Evolutionary conservation across 2,329 filamentous ascomycete genomes (phyloP).

Genomic region (Stemphylium vesicarium): DNA sequence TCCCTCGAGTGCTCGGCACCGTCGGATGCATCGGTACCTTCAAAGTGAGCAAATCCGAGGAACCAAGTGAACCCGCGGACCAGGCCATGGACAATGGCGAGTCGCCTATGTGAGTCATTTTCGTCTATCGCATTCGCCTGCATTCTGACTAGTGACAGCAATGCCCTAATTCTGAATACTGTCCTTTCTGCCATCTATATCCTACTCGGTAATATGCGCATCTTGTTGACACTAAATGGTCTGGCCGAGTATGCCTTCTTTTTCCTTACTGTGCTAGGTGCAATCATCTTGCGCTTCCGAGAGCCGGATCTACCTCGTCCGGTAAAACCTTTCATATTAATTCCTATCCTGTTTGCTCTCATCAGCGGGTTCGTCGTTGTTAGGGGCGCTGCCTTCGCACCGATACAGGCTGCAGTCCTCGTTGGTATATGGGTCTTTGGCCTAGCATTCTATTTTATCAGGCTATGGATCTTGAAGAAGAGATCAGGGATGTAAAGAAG

Average conservation of each 20-base stretch:
- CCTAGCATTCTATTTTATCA: slow-evolving; percentile 21
- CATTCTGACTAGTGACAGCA: slow-evolving; percentile 21
- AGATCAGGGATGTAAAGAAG: neutral
- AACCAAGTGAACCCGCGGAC: slow-evolving; percentile 18
- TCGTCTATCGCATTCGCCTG: neutral
- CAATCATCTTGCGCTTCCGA: slow-evolving; percentile 62
- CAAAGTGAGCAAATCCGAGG: slow-evolving; percentile 22
- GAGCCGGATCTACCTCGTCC: slow-evolving; percentile 63
- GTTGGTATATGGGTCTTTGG: slow-evolving; percentile 41
- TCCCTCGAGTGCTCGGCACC: slow-evolving; percentile 35
- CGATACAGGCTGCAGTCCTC: slow-evolving; percentile 39
- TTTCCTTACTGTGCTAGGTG: slow-evolving; percentile 67
- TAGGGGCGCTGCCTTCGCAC: slow-evolving; percentile 45
- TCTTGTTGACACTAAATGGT: slow-evolving; percentile 61
- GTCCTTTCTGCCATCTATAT: slow-evolving; percentile 63
- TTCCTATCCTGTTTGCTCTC: slow-evolving; percentile 61
- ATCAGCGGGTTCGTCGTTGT: slow-evolving; percentile 57
- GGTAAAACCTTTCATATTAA: slow-evolving; percentile 62
- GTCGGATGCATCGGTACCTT: slow-evolving; percentile 40
- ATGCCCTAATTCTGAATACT: slow-evolving; percentile 43
- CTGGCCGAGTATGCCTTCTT: slow-evolving; percentile 64
- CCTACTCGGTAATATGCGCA: slow-evolving; percentile 66
- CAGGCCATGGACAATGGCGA: slow-evolving; percentile 42
- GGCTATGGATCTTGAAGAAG: slow-evolving; percentile 14
- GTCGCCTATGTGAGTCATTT: slow-evolving; percentile 40